These are phyloP conservation scores for Aspergillus uvarum DNA, from an alignment of 2,329 filamentous ascomycete genomes.

Conservation along the genomic window DNA sequence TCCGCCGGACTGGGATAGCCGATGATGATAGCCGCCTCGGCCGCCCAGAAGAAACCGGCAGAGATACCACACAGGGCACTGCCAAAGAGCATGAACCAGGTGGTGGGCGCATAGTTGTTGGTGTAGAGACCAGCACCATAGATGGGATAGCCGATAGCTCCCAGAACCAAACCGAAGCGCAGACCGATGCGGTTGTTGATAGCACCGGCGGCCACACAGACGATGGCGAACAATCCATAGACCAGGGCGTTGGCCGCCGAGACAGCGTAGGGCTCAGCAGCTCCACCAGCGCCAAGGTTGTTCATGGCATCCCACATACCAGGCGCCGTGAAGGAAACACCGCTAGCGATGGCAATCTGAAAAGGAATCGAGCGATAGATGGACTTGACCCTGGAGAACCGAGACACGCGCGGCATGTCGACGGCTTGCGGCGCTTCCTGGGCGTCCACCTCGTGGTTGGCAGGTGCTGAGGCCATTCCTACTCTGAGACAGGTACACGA, in stretches of 20 bases:
- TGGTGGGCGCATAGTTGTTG: constrained; percentile 13
- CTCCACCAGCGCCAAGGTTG: constrained; percentile 15
- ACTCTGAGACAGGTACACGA: neutral
- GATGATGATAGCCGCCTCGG: constrained; percentile 15
- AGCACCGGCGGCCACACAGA: constrained; percentile 13
- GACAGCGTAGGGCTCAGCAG: constrained; percentile 13
- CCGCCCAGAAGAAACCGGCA: constrained; percentile 14
- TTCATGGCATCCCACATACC: constrained; percentile 16
- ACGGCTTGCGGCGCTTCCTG: neutral
- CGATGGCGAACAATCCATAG: constrained; percentile 12
- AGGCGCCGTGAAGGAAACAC: constrained; percentile 13
- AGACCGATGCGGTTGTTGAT: constrained; percentile 17
- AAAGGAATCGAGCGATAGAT: constrained; percentile 12
- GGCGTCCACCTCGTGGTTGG: neutral
- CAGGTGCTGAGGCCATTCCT: neutral
- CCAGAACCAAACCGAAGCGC: constrained; percentile 9
- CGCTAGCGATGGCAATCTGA: constrained; percentile 15
- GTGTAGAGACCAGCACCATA: constrained; percentile 14
- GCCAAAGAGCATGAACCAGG: constrained; percentile 14
- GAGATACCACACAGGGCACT: constrained; percentile 14
- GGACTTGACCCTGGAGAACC: neutral
- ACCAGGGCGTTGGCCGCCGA: constrained; percentile 11
- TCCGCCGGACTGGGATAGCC: constrained; percentile 14
- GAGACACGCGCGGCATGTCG: neutral
- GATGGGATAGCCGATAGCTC: constrained; percentile 13